Evolutionary conservation across 2,329 filamentous ascomycete genomes (phyloP).

Genomic region (Pestalotiopsis fici): DNA sequence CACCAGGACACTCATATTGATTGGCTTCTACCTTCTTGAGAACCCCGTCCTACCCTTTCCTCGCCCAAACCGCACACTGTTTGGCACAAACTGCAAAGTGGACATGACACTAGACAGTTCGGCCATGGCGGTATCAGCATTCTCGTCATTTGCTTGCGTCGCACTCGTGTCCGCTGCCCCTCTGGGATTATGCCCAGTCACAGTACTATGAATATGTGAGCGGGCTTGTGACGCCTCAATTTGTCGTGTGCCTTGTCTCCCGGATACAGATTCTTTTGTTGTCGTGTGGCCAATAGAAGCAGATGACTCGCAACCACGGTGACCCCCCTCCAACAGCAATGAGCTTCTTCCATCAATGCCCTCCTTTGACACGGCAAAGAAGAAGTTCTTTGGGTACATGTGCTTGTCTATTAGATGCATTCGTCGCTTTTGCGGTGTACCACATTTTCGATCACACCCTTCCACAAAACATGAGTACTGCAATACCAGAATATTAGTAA

Average conservation of each 20-base stretch:
- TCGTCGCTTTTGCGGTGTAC: conserved; percentile 78
- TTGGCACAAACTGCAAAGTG: conserved; percentile 69
- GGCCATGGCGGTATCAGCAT: conserved; percentile 58
- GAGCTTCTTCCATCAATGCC: conserved; percentile 87
- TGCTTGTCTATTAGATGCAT: conserved; percentile 95
- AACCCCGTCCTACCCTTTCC: conserved; percentile 55
- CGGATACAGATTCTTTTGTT: conserved; percentile 20
- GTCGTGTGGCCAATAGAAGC: conserved; percentile 27
- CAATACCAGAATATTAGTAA: conserved; percentile 14
- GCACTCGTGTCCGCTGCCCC: conserved; percentile 15
- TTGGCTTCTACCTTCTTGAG: conserved; percentile 39
- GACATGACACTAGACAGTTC: conserved; percentile 70
- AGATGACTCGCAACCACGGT: conserved; percentile 51
- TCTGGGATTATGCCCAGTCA: neutral
- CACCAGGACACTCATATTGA: neutral
- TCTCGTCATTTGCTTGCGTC: conserved; percentile 17
- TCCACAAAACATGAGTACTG: conserved; percentile 90
- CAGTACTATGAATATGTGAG: neutral
- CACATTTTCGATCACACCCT: conserved; percentile 82
- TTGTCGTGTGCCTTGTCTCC: conserved; percentile 29
- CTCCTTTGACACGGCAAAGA: conserved; percentile 82
- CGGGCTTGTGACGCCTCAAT: conserved; percentile 15
- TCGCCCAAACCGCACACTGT: conserved; percentile 66
- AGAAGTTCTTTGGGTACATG: conserved; percentile 84
- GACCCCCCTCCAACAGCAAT: conserved; percentile 65